Conservation (phyloP, 2,329 filamentous ascomycete genomes). For the Apiospora sp. region DNA sequence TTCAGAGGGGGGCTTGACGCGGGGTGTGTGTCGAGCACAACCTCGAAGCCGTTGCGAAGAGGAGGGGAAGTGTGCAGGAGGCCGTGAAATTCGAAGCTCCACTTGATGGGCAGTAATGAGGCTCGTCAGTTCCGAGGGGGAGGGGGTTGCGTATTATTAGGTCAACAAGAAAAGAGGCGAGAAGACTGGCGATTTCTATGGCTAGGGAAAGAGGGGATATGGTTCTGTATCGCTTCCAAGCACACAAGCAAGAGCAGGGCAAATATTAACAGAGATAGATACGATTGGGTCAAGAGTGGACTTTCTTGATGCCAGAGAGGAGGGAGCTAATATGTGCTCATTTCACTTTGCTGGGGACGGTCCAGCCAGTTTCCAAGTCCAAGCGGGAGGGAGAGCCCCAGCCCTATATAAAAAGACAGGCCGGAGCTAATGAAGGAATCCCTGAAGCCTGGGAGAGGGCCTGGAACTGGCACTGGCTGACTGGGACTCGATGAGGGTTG, state of each 20-base stretch:
- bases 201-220: conserved; percentile 13
- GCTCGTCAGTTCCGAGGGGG: neutral
- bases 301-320: conserved; percentile 14
- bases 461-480: neutral
- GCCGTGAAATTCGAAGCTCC: conserved; percentile 19
- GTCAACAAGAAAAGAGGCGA: conserved; percentile 8
- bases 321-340: conserved; percentile 22
- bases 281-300: conserved; percentile 19
- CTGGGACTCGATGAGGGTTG: conserved; percentile 8
- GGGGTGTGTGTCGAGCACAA: conserved; percentile 19
- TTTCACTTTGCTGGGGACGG: conserved; percentile 25
- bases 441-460: neutral
- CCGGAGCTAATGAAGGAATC: conserved; percentile 21
- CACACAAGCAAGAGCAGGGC: conserved; percentile 16
- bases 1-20: conserved; percentile 3
- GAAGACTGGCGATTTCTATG: conserved; percentile 9
- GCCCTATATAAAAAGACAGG: conserved; percentile 30
- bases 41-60: conserved; percentile 3
- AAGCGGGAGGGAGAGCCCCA: conserved; percentile 29
- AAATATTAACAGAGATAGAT: conserved; percentile 13
- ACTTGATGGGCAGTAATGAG: conserved; percentile 17
- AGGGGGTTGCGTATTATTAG: conserved; percentile 14
- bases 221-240: conserved; percentile 10
- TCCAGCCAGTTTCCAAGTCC: conserved; percentile 24
- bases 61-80: conserved; percentile 8